phyloP scores from a whole-genome alignment of 257 asterid species.

The Salvia hispanica region DNA sequence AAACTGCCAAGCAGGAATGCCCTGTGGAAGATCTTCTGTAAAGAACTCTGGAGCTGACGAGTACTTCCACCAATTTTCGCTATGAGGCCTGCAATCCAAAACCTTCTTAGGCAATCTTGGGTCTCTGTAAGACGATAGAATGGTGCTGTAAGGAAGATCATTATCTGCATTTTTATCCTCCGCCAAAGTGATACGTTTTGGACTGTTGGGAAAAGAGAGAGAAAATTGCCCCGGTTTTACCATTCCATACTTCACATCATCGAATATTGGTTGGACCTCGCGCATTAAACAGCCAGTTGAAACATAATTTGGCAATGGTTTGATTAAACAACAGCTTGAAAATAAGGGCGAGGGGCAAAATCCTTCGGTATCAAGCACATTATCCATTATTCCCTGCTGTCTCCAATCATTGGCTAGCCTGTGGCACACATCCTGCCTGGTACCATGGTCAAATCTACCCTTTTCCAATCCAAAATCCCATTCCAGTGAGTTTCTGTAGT shows the following conservation, averaged over 20 bases:
- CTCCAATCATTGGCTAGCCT: no score
- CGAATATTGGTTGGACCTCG: constrained; percentile 37
- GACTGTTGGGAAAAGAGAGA: constrained; percentile 40
- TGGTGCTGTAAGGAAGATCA: constrained; percentile 26
- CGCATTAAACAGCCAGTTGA: constrained; percentile 29
- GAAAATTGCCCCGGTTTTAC: constrained; percentile 35
- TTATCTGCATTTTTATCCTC: constrained; percentile 37
- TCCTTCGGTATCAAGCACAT: constrained; percentile 29
- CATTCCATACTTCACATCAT: constrained; percentile 36
- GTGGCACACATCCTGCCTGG: constrained; percentile 1
- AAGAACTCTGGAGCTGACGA: constrained; percentile 37
- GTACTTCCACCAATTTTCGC: constrained; percentile 40
- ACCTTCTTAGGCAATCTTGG: constrained; percentile 28
- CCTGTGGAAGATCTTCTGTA: constrained; percentile 32
- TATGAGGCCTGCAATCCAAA: constrained; percentile 29
- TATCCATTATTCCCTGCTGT: constrained; percentile 30
- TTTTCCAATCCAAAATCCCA: constrained; percentile 44
- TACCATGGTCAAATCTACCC: constrained; percentile 26
- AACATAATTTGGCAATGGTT: constrained; percentile 33
- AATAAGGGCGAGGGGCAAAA: constrained; percentile 35
- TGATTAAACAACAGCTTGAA: constrained; percentile 31
- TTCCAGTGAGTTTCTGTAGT: constrained; percentile 42
- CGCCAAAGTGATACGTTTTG: constrained; percentile 34
- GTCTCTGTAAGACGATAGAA: constrained; percentile 34
- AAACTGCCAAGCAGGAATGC: constrained; percentile 35